Base-by-base conservation (phyloP, 805 yeast species). In the Candida namnaoensis region DNA sequence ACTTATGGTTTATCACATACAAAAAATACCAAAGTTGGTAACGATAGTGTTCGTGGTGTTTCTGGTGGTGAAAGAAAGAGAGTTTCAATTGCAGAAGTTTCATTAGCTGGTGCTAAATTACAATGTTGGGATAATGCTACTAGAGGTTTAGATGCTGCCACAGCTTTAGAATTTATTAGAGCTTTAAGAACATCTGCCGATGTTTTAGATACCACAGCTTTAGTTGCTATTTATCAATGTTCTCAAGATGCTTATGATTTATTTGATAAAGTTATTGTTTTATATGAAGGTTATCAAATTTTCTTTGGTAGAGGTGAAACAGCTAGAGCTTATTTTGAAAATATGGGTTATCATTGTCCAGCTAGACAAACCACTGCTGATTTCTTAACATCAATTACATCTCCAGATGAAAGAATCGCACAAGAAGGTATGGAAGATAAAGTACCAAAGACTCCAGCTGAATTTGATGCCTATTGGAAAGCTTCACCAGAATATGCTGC, bases 1-100 rank as follows among this genome's bases (percentile, higher is more conserved):
- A 71, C 76, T 35, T 73, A 69, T 49, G 76, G 76, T 41, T 48
- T 64, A 36, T 49, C 58, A 8, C 86, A 81, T 53, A 78, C 84
- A 12, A 68, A 71, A 48, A 65, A 78, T 54, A 80, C 87, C 27
- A 68, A 76, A 42, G 86, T 80, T 38, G 87, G 88, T 54, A 72
- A 75, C 49, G 83, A 80, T 47, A 69, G 71, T 38, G 75, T 79
- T 28, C 70, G 85, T 57, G 88, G 88, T 61, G 78, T 81, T 37
- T 79, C 85, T 27, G 88, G 87, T 57, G 88, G 87, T 64, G 84
- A 80, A 61, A 65, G 87, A 51, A 80, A 80, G 60, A 75, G 87
- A 65, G 86, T 80, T 19, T 78, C 85, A n/a, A 78, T 80, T 51
- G 84, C 82, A 11, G 87, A 80, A 60, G 83, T 72, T 38, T 52